A percentile compares a stretch with the other conserved stretches of the same genome.
phyloP scores from a whole-genome alignment of 108 stramenopile genomes.

The Fragilariopsis cylindrus region DNA sequence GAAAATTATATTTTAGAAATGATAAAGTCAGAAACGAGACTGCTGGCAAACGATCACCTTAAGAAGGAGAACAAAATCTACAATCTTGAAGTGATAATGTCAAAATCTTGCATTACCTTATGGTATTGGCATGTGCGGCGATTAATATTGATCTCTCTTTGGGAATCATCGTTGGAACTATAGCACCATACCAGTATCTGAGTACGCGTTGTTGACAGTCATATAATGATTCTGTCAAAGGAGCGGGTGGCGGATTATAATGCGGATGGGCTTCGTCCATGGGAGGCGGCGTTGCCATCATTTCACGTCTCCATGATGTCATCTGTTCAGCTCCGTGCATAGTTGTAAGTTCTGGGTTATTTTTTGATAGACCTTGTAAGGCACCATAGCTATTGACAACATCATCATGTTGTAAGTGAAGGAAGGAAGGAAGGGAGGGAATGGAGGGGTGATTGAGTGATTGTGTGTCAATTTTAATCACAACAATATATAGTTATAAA shows the following conservation, averaged over 20 bases:
- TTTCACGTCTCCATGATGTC: slow-evolving; percentile 31
- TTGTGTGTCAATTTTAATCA: no score
- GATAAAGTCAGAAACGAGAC: background rate
- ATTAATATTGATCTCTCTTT: slow-evolving; percentile 42
- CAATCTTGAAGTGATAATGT: no score
- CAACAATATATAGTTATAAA: no score
- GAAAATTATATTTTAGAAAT: background rate
- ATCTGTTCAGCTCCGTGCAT: slow-evolving; percentile 33
- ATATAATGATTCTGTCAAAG: slow-evolving; percentile 37
- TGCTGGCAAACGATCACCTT: no score
- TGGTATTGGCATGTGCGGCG: slow-evolving; percentile 52
- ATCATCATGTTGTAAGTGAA: no score
- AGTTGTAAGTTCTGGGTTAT: slow-evolving; percentile 23
- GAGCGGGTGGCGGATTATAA: slow-evolving; percentile 39
- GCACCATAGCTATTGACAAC: slow-evolving; percentile 28
- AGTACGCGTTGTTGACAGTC: slow-evolving; percentile 39
- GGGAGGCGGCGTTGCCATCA: slow-evolving; percentile 29
- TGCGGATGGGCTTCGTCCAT: slow-evolving; percentile 34
- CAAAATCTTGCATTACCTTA: background rate
- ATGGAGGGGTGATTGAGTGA: no score
- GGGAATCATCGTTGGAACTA: slow-evolving; percentile 14
- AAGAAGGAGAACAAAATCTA: no score
- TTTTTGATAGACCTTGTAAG: slow-evolving; percentile 37
- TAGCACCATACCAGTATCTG: slow-evolving; percentile 22
- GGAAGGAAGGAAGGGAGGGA: no score